phyloP scores from a whole-genome alignment of 2,329 filamentous ascomycete genomes.

The Hypoxylon sp. region DNA sequence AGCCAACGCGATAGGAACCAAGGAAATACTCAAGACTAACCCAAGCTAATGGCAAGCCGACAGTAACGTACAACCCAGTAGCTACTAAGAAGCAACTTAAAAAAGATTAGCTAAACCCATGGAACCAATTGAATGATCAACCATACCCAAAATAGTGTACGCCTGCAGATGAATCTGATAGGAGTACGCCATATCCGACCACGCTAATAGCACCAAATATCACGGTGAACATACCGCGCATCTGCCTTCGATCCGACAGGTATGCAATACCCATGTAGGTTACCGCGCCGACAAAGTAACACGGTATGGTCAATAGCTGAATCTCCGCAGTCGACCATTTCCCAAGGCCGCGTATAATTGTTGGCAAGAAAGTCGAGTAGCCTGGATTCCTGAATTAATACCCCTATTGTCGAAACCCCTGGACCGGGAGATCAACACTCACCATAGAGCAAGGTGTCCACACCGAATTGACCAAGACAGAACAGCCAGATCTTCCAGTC shows the following conservation, averaged over 20 bases:
- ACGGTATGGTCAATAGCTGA: slow-evolving; percentile 83
- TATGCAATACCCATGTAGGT: slow-evolving; percentile 77
- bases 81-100: slow-evolving; percentile 79
- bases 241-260: slow-evolving; percentile 77
- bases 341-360: slow-evolving; percentile 80
- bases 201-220: slow-evolving; percentile 74
- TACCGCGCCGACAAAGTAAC: slow-evolving; percentile 79
- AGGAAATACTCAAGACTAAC: slow-evolving; percentile 47
- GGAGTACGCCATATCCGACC: slow-evolving; percentile 77
- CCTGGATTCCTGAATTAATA: slow-evolving; percentile 59
- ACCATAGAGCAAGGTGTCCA: slow-evolving; percentile 81
- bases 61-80: slow-evolving; percentile 75
- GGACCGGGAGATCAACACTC: slow-evolving; percentile 23
- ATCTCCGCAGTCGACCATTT: slow-evolving; percentile 74
- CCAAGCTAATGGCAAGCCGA: slow-evolving; percentile 71
- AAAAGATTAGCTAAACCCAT: slow-evolving; percentile 8
- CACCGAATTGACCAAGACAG: slow-evolving; percentile 77
- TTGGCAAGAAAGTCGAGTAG: slow-evolving; percentile 83
- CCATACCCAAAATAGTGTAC: slow-evolving; percentile 76
- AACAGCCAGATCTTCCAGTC: slow-evolving; percentile 86
- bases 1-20: slow-evolving; percentile 6
- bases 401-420: neutral
- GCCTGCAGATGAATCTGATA: slow-evolving; percentile 71
- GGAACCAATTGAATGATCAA: neutral
- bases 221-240: slow-evolving; percentile 74